These are phyloP conservation scores for Trypanosoma platydactyli DNA, from an alignment of 208 protist genomes.

Conservation along the genomic window DNA sequence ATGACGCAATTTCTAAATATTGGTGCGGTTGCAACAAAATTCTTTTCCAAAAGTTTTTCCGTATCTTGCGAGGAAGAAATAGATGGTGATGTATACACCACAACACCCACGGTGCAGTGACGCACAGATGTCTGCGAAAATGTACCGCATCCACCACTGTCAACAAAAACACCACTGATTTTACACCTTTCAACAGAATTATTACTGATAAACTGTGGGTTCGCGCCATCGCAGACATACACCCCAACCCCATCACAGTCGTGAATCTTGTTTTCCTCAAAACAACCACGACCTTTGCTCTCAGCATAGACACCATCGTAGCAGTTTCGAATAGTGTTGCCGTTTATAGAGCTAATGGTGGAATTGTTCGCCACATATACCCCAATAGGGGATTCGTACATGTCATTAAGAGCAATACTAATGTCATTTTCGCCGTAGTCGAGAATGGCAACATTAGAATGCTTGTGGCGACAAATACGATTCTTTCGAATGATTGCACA, in stretches of 20 bases:
- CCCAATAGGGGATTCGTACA: slow-evolving; percentile 64
- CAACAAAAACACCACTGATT: slow-evolving; percentile 62
- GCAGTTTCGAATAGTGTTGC: slow-evolving; percentile 72
- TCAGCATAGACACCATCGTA: slow-evolving; percentile 66
- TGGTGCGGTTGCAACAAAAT: slow-evolving; percentile 43
- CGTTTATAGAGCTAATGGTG: slow-evolving; percentile 31
- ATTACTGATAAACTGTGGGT: slow-evolving; percentile 45
- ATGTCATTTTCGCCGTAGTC: slow-evolving; percentile 30
- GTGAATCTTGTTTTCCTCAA: slow-evolving; percentile 63
- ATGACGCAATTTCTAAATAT: slow-evolving; percentile 67
- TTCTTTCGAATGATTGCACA: slow-evolving; percentile 41
- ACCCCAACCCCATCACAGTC: slow-evolving; percentile 64
- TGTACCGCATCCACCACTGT: slow-evolving; percentile 52
- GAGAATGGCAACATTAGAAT: slow-evolving; percentile 61
- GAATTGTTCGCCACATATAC: slow-evolving; percentile 62
- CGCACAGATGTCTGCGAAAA: slow-evolving; percentile 37
- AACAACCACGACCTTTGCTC: slow-evolving; percentile 46
- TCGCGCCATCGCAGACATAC: slow-evolving; percentile 54
- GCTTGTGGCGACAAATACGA: slow-evolving; percentile 51
- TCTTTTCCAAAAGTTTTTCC: slow-evolving; percentile 40
- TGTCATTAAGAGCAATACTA: slow-evolving; percentile 47
- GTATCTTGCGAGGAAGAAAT: slow-evolving; percentile 42
- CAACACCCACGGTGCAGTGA: slow-evolving; percentile 54
- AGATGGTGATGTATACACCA: slow-evolving; percentile 61
- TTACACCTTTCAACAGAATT: slow-evolving; percentile 73